phyloP scores from a whole-genome alignment of 805 yeast species.

The Tetrapisispora pingtungensis region DNA sequence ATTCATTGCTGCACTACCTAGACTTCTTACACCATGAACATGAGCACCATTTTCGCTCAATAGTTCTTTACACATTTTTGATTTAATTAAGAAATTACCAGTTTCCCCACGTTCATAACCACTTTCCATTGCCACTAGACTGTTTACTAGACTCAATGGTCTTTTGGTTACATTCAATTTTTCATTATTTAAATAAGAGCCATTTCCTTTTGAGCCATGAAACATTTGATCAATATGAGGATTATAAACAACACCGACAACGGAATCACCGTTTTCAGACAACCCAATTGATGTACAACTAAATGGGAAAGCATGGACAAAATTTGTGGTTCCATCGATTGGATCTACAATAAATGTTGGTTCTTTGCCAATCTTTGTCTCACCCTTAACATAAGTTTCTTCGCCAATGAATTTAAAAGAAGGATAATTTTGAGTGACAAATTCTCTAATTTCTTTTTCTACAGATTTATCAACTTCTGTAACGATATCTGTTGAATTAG shows the following conservation, averaged over 20 bases:
- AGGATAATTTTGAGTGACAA: constrained; percentile 35
- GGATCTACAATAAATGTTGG: constrained; percentile 62
- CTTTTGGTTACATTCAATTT: constrained; percentile 27
- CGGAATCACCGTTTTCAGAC: constrained; percentile 38
- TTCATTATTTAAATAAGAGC: constrained; percentile 42
- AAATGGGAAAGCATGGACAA: constrained; percentile 52
- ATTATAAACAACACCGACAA: constrained; percentile 58
- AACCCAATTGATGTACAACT: constrained; percentile 55
- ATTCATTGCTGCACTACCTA: constrained; percentile 60
- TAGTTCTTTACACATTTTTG: constrained; percentile 38
- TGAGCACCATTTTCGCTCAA: constrained; percentile 42
- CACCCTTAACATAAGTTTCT: constrained; percentile 45
- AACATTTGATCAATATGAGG: constrained; percentile 46
- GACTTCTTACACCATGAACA: constrained; percentile 50
- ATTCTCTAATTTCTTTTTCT: constrained; percentile 31
- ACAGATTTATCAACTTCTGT: constrained; percentile 52
- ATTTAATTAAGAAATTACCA: constrained; percentile 43
- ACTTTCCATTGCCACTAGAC: constrained; percentile 50
- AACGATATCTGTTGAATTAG: constrained; percentile 52
- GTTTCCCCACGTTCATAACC: constrained; percentile 53
- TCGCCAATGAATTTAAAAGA: constrained; percentile 49
- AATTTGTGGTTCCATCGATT: constrained; percentile 57
- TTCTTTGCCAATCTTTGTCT: constrained; percentile 35
- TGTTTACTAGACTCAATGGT: constrained; percentile 38
- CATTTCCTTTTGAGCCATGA: constrained; percentile 46